phyloP scores from a whole-genome alignment of 345 rosid genomes.

The Lepidium aucheri region DNA sequence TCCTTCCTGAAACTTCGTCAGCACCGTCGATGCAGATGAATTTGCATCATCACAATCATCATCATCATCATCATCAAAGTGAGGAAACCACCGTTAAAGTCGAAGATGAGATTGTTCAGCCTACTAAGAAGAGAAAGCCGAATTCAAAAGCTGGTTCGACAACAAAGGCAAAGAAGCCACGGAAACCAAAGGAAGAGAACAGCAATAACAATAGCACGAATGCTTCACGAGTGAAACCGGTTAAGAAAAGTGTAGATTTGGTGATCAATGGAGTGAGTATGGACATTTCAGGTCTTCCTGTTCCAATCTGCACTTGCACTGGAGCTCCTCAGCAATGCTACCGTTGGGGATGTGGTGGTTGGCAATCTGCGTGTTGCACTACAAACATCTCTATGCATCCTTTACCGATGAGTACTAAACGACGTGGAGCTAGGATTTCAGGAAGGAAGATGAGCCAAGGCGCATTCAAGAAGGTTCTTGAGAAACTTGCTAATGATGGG shows the following conservation, averaged over 20 bases:
- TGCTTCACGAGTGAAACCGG: constrained; percentile 58
- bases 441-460: constrained; percentile 99
- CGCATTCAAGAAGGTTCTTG: constrained; percentile 93
- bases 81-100: constrained; percentile 40
- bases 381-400: constrained; percentile 92
- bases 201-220: background rate
- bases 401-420: constrained; percentile 88
- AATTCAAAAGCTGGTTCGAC: constrained; percentile 45
- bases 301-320: constrained; percentile 94
- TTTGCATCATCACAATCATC: constrained; percentile 33
- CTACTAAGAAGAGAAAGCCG: constrained; percentile 62
- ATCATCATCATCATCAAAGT: constrained; percentile 25
- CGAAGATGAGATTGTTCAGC: constrained; percentile 41
- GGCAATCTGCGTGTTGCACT: constrained; percentile 99
- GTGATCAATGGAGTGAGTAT: constrained; percentile 76
- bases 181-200: constrained; percentile 67
- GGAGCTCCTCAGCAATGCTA: constrained; percentile 92
- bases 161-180: constrained; percentile 53
- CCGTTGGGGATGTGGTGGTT: constrained; percentile 99
- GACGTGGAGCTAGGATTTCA: constrained; percentile 93
- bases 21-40: constrained; percentile 51
- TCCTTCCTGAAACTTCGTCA: constrained; percentile 51
- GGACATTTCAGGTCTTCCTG: constrained; percentile 85
- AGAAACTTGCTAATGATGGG: constrained; percentile 90
- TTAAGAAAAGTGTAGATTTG: constrained; percentile 75